Evolutionary conservation across 768 basidiomycete species (phyloP).

Genomic region (Suillus americanus): DNA sequence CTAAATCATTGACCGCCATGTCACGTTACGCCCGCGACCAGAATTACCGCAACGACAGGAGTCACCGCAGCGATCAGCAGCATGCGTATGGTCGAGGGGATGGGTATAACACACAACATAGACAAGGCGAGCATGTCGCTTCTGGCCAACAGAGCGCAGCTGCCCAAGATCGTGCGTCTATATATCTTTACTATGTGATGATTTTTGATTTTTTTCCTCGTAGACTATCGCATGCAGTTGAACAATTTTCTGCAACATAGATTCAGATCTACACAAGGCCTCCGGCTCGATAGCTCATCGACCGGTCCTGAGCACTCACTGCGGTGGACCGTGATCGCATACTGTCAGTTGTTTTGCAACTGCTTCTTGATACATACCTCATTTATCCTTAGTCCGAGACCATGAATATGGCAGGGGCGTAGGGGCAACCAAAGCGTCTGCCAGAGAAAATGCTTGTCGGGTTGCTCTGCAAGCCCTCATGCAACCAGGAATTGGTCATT

Average conservation of each 20-base stretch:
- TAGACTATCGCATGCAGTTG: constrained; percentile 24
- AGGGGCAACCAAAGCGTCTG: constrained; percentile 14
- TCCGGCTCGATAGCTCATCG: constrained; percentile 8
- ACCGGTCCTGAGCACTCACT: neutral
- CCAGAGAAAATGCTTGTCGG: constrained; percentile 24
- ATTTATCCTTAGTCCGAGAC: constrained; percentile 18
- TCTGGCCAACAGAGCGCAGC: neutral
- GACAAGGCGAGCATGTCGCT: neutral
- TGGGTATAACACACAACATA: neutral
- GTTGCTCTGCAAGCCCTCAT: neutral
- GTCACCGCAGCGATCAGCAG: neutral
- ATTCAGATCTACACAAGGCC: constrained; percentile 2
- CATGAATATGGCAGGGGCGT: constrained; percentile 24
- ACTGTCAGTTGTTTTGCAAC: neutral
- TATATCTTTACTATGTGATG: neutral
- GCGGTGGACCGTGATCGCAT: neutral
- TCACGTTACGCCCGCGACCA: neutral
- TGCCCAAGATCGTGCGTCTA: neutral
- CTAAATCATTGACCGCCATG: neutral
- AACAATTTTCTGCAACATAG: constrained; percentile 25
- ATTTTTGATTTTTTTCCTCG: constrained; percentile 1
- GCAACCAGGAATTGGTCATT: neutral
- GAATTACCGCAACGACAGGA: neutral
- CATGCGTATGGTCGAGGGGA: neutral
- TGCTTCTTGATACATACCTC: neutral